These are phyloP conservation scores for Macrophomina tecta DNA, from an alignment of 2,329 filamentous ascomycete species.

Conservation along the genomic window DNA sequence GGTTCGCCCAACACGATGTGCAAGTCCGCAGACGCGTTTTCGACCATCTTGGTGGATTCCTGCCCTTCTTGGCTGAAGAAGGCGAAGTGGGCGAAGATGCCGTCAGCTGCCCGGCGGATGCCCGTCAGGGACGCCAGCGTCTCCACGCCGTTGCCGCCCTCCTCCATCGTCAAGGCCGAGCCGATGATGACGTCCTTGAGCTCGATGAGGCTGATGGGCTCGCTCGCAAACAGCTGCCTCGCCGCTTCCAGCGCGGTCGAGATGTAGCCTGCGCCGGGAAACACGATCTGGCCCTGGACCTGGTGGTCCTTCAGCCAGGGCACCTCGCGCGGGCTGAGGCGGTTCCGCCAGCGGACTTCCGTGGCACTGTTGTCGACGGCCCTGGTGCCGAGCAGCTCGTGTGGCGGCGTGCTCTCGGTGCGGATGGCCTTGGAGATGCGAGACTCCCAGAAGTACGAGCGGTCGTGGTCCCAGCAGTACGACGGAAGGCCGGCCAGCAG, in stretches of 20 bases:
- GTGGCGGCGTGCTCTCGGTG: slow-evolving; percentile 31
- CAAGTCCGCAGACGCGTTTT: too few species aligned
- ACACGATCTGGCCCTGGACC: slow-evolving; percentile 44
- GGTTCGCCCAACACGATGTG: too few species aligned
- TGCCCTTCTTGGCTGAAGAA: too few species aligned
- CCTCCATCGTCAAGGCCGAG: too few species aligned
- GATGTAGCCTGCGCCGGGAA: slow-evolving; percentile 54
- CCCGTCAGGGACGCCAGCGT: too few species aligned
- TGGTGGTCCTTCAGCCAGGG: slow-evolving; percentile 34
- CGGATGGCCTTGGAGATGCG: slow-evolving; percentile 27
- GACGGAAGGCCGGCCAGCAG: slow-evolving; percentile 32
- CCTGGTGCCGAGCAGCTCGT: slow-evolving; percentile 34
- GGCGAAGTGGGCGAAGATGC: too few species aligned
- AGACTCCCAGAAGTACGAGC: slow-evolving; percentile 32
- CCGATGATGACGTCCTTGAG: slow-evolving; percentile 28
- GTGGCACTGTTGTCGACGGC: slow-evolving; percentile 31
- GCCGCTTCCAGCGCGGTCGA: slow-evolving; percentile 46
- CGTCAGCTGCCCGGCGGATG: too few species aligned
- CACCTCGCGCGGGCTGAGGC: slow-evolving; percentile 29
- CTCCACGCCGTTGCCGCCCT: too few species aligned
- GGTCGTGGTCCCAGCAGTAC: slow-evolving; percentile 38
- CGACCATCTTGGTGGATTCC: too few species aligned
- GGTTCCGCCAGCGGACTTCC: slow-evolving; percentile 36
- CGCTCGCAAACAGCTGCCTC: slow-evolving; percentile 34
- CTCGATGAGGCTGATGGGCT: slow-evolving; percentile 28